Base-by-base conservation (phyloP, 2,329 filamentous ascomycete species). In the Harringtonia aguacate region DNA sequence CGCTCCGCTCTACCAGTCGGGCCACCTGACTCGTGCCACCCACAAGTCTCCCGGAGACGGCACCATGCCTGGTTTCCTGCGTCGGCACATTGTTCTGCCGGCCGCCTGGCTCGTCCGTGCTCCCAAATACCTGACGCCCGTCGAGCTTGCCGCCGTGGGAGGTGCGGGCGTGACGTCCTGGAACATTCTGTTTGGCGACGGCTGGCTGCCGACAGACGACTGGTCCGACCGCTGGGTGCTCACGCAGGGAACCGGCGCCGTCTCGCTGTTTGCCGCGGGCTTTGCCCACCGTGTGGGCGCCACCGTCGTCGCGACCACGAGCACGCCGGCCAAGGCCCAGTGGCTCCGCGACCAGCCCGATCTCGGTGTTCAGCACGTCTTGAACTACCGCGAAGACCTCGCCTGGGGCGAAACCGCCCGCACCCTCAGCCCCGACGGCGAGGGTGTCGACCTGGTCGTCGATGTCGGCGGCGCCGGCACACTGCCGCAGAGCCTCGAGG, bases 201-300 rank as follows among this genome's bases (percentile, higher is more conserved):
- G 15, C 13, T 17, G 22, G 2, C 60, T 60, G 51, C 62, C 65
- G 21, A 50, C 81, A n/a, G n/a, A n/a, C n/a, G n/a, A n/a, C 46
- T 65, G 67, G 53, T 70, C 75, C 0, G 78, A 77, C 4, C 61
- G 73, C 48, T 68, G 59, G 52, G 78, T 86, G 4, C 67, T 86
- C 29, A 79, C 79, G 1, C 78, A 84, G 59, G 81, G 81, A n/a
- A 84, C 79, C 0, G 81, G 81, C 18, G 81, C 81, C 46, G 81
- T 85, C 8, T 75, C 70, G 49, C 68, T 84, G 47, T 82, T 82
- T 46, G 80, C 72, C 4, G 58, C 84, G n/a, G 80, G 73, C 58
- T 59, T 66, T 39, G 64, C 63, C 33, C 53, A 58, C 46, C 71
- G 73, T 0, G 67, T 67, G 1, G 75, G 73, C 24, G 75, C 74